Base-by-base conservation (phyloP, 257 asterid genomes). In the Leptodermis oblonga region DNA sequence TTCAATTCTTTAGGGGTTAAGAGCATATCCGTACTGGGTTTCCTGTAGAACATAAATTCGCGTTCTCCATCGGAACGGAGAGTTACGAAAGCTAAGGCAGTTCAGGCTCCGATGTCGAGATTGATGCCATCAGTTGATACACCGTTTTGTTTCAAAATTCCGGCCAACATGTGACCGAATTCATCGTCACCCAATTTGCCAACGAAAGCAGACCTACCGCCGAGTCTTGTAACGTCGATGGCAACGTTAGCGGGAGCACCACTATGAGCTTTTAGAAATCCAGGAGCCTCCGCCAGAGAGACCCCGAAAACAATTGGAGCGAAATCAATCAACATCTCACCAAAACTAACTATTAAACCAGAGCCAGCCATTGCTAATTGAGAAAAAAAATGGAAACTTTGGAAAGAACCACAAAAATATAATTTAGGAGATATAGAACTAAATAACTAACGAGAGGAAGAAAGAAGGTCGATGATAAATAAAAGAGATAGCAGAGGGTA, bases 221-320 rank as follows among this genome's bases (percentile, higher is more conserved):
- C 98, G 17, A 92, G 86, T 52, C 96, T 81, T 0, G 96, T 71
- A 33, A 89, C 91, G 20, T 96, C 98, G 71, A 92, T 92, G n/a
- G 98, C 92, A 36, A 87, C 96, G 86, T 92, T 92, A 1, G 98
- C 98, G 34, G 98, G 98, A 14, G 98, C 98, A 37, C 97, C 98
- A 12, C 98, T 96, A 22, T 96, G 98, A 0, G 96, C 95, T 74
- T 92, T 92, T 18, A 92, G 74, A 43, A 92, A 92, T 0, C 97
- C 98, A 5, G 97, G 95, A 34, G 98, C 98, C 58, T 92, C 91
- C 54, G 97, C 94, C n/a, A 92, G 80, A 18, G 98, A 92, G 1
- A 92, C 97, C 72, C 98, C 98, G 78, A 97, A 92, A 28, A 76
- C 92, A 0, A 96, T 92, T 22, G 98, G 98, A 2, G 89, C 97